These are phyloP conservation scores for Saururus chinensis DNA, from an alignment of 164 flowering plant genomes.

Conservation along the genomic window DNA sequence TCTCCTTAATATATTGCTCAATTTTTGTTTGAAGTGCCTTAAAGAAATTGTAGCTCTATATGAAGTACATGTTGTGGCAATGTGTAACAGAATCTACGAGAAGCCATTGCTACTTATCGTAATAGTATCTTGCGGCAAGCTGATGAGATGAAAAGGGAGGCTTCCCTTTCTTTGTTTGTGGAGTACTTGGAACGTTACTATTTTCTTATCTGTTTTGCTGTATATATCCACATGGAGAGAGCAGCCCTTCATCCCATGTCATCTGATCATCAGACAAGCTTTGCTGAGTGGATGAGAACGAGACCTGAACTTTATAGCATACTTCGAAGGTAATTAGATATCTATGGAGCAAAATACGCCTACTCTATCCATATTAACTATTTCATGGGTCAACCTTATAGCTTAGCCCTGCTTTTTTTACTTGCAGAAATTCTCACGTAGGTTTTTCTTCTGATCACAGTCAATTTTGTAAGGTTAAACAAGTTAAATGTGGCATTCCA, in stretches of 20 bases:
- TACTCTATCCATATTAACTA: background rate
- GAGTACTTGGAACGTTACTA: constrained; percentile 96
- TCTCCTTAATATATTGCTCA: background rate
- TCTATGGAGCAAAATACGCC: background rate
- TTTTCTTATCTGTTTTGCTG: constrained; percentile 95
- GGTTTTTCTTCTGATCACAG: background rate
- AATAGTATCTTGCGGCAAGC: constrained; percentile 79
- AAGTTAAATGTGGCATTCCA: background rate
- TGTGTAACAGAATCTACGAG: constrained; percentile 73
- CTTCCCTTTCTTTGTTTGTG: constrained; percentile 83
- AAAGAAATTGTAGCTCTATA: background rate
- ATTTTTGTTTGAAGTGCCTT: background rate
- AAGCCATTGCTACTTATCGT: constrained; percentile 91
- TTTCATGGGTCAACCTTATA: background rate
- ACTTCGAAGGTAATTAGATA: constrained; percentile 62
- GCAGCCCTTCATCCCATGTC: constrained; percentile 45
- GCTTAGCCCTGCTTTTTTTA: too few relatives aligned
- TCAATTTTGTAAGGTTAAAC: background rate
- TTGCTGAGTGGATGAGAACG: constrained; percentile 94
- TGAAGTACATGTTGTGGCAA: constrained; percentile 1
- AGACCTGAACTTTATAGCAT: constrained; percentile 96
- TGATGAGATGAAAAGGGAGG: constrained; percentile 96
- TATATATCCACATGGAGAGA: constrained; percentile 83
- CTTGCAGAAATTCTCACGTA: background rate
- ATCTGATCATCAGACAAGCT: constrained; percentile 42